These are phyloP conservation scores for Phallus indusiatus DNA, from an alignment of 768 basidiomycete genomes.

Conservation along the genomic window DNA sequence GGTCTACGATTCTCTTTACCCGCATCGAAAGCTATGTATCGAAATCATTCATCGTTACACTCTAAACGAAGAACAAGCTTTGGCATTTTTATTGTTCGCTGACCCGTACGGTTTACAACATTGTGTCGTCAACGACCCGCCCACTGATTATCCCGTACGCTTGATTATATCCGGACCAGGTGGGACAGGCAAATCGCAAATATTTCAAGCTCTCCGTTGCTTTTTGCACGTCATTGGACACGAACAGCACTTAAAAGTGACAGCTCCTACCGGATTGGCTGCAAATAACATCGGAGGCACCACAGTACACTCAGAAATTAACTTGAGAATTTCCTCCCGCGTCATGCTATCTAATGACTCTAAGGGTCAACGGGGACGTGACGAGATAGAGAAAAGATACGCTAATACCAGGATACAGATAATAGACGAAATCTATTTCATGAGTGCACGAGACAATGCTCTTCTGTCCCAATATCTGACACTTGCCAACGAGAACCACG, in stretches of 20 bases:
- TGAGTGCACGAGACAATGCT: neutral
- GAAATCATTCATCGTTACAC: slow-evolving; percentile 5
- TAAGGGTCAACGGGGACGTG: neutral
- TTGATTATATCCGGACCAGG: slow-evolving; percentile 16
- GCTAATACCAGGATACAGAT: neutral
- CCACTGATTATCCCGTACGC: slow-evolving; percentile 9
- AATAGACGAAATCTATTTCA: neutral
- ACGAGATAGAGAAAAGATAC: neutral
- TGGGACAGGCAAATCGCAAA: slow-evolving; percentile 18
- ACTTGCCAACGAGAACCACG: neutral
- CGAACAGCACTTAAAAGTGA: slow-evolving; percentile 7
- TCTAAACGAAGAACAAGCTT: slow-evolving; percentile 13
- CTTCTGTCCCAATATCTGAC: neutral
- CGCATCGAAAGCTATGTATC: neutral
- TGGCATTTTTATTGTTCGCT: slow-evolving; percentile 8
- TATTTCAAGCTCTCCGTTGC: slow-evolving; percentile 15
- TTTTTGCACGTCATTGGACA: slow-evolving; percentile 9
- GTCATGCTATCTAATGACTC: neutral
- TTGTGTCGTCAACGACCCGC: neutral
- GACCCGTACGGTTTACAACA: slow-evolving; percentile 1
- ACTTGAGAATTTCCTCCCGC: neutral
- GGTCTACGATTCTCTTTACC: neutral
- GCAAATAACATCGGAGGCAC: slow-evolving; percentile 17
- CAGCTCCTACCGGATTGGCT: slow-evolving; percentile 17
- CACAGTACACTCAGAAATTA: slow-evolving; percentile 15